A percentile compares a stretch with the other conserved stretches of the same genome.
Conservation (phyloP, 2,329 filamentous ascomycete genomes). For the Trichophyton benhamiae region DNA sequence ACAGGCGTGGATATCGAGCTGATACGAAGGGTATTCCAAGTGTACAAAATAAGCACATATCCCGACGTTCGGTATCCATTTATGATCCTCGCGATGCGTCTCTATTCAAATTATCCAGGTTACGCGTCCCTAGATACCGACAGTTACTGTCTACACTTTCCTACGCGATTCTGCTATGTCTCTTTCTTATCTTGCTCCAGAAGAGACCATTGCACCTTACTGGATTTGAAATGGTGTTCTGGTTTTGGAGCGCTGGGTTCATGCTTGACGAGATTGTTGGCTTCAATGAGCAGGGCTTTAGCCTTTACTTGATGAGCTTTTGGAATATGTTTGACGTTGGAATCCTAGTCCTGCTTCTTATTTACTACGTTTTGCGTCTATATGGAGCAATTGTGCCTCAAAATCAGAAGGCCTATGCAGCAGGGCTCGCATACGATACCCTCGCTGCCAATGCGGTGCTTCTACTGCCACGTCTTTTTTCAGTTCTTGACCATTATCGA, state of each 20-base stretch:
- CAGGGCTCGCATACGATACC: constrained; percentile 85
- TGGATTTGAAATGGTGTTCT: constrained; percentile 74
- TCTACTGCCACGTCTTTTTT: constrained; percentile 81
- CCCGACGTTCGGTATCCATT: constrained; percentile 63
- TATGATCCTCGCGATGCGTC: constrained; percentile 88
- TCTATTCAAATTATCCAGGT: constrained; percentile 75
- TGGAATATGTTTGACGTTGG: constrained; percentile 95
- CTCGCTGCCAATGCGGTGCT: constrained; percentile 82
- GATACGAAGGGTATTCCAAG: background rate
- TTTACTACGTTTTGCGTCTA: constrained; percentile 80
- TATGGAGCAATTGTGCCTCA: constrained; percentile 78
- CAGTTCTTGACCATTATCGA: constrained; percentile 82
- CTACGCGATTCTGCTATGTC: constrained; percentile 66
- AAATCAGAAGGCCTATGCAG: constrained; percentile 53
- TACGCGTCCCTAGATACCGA: constrained; percentile 82
- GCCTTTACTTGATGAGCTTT: constrained; percentile 92
- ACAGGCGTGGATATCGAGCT: background rate
- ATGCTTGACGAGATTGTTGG: constrained; percentile 94
- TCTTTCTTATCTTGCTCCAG: constrained; percentile 72
- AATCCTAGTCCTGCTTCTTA: constrained; percentile 70
- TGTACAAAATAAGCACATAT: constrained; percentile 13
- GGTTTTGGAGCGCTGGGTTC: constrained; percentile 95
- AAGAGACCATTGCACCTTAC: constrained; percentile 70
- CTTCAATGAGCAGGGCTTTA: constrained; percentile 93
- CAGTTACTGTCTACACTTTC: constrained; percentile 83